Percentiles rank a stretch among this genome's conserved stretches.
phyloP scores from a whole-genome alignment of 2,329 filamentous ascomycete species.

The Fusarium praegraminearum region DNA sequence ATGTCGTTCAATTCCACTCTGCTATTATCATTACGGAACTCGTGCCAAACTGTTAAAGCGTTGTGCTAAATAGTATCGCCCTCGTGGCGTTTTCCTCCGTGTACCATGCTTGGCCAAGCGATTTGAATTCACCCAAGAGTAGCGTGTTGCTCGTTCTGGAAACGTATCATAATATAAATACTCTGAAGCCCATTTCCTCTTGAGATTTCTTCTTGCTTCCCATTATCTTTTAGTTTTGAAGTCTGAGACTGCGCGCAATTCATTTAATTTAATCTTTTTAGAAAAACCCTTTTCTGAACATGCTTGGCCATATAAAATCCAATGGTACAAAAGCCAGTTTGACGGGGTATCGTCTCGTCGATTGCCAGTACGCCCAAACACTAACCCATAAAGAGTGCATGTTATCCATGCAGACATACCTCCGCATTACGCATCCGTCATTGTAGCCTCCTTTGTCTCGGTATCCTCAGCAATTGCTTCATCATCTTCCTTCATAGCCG shows the following conservation, averaged over 20 bases:
- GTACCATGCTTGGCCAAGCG: neutral
- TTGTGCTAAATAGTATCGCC: neutral
- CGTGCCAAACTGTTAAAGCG: neutral
- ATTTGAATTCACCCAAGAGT: neutral
- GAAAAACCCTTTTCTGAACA: neutral
- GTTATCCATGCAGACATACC: neutral
- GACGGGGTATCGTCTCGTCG: constrained; percentile 36
- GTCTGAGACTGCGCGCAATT: neutral
- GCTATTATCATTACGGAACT: neutral
- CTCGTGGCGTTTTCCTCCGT: neutral
- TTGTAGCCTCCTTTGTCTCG: constrained; percentile 34
- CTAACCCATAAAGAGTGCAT: constrained; percentile 13
- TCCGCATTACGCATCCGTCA: constrained; percentile 31
- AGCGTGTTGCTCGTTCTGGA: neutral
- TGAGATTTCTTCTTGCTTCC: neutral
- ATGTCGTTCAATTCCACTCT: constrained; percentile 39
- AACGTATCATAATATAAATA: neutral
- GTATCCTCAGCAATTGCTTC: constrained; percentile 4
- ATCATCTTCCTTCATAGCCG: constrained; percentile 38
- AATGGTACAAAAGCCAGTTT: neutral
- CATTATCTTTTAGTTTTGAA: neutral
- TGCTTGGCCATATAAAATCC: neutral
- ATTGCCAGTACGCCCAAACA: constrained; percentile 16
- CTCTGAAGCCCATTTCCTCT: neutral
- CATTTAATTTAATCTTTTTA: neutral